phyloP scores from a whole-genome alignment of 371 early-diverging fungal species.

The Zopfochytrium polystomum region DNA sequence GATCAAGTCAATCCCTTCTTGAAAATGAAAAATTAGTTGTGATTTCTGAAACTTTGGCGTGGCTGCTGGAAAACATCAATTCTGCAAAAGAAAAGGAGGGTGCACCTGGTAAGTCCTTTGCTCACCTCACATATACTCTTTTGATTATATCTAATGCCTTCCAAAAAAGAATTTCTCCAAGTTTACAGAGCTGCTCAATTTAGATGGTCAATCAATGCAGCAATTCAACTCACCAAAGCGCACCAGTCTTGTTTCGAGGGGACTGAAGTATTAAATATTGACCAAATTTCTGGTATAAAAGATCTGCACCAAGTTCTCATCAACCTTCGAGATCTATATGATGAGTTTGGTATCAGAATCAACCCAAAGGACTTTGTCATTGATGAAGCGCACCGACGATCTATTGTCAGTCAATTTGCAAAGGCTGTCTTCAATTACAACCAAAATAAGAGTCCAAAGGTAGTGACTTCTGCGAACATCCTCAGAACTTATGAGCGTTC shows the following conservation, averaged over 20 bases:
- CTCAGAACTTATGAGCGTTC: conserved; percentile 8
- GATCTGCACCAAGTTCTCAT: conserved; percentile 3
- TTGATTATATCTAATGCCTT: too few species aligned
- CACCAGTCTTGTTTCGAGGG: not conserved
- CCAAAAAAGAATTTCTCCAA: too few species aligned
- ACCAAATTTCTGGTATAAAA: not conserved
- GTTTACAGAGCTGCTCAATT: not conserved
- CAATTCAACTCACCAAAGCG: conserved; percentile 8
- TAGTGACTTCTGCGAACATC: conserved; percentile 9
- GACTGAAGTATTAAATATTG: conserved; percentile 6
- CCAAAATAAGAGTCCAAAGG: conserved; percentile 8
- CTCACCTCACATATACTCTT: too few species aligned
- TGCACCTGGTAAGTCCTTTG: conserved; percentile 9
- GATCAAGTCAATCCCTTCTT: not conserved
- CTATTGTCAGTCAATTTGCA: conserved; percentile 22
- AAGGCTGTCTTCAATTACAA: conserved; percentile 36
- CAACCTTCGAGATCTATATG: conserved; percentile 17
- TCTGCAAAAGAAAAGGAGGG: conserved; percentile 15
- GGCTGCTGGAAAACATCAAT: conserved; percentile 32
- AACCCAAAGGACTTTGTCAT: conserved; percentile 2
- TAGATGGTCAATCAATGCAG: conserved; percentile 18
- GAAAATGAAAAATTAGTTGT: conserved; percentile 20
- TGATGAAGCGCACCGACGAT: conserved; percentile 19
- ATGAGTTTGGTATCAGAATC: conserved; percentile 30
- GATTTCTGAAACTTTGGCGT: conserved; percentile 26